Evolutionary conservation across 2,329 filamentous ascomycete species (phyloP).

Genomic region (Fusarium mangiferae): DNA sequence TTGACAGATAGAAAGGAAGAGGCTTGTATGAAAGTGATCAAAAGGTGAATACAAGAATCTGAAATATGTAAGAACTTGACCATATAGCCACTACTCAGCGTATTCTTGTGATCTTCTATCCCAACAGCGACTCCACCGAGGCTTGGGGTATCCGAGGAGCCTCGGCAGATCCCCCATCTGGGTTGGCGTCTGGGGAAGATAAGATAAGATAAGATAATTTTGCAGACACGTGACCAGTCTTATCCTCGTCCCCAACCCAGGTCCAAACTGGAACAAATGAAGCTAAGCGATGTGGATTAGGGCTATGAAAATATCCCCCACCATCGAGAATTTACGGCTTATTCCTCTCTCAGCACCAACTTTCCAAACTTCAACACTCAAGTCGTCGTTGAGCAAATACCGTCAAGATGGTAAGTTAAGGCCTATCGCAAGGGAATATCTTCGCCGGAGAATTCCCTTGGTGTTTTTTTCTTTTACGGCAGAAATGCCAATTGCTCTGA

Average conservation of each 20-base stretch:
- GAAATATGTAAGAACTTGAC: background rate
- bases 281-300: conserved; percentile 48
- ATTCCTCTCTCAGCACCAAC: conserved; percentile 46
- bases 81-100: background rate
- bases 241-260: conserved; percentile 55
- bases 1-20: background rate
- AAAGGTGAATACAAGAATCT: conserved; percentile 34
- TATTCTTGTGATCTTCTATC: conserved; percentile 8
- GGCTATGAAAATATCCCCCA: conserved; percentile 56
- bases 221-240: conserved; percentile 36
- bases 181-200: background rate
- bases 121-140: conserved; percentile 16
- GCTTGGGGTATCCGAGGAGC: conserved; percentile 31
- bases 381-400: conserved; percentile 59
- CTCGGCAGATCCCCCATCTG: conserved; percentile 40
- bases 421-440: conserved; percentile 47
- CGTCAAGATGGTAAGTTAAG: conserved; percentile 77
- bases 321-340: conserved; percentile 46
- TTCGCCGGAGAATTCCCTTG: conserved; percentile 25
- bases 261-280: conserved; percentile 36
- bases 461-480: conserved; percentile 45
- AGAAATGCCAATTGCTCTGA: conserved; percentile 59
- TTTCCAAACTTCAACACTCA: conserved; percentile 49
- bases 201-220: conserved; percentile 23
- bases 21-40: background rate